phyloP scores from a whole-genome alignment of 75 land plant genomes.

The Adiantum capillusveneris region DNA sequence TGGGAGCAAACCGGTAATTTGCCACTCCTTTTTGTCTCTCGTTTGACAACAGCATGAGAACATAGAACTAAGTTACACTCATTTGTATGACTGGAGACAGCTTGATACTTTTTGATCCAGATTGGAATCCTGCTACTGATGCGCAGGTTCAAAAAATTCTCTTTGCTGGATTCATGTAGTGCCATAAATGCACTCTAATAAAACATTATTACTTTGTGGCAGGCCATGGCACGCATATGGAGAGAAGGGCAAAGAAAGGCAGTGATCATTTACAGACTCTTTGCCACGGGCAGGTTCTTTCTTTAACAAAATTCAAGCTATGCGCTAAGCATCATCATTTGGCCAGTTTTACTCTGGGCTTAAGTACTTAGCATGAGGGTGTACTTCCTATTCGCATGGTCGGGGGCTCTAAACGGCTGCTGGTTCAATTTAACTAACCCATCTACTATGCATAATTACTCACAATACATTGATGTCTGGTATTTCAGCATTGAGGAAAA shows the following conservation, averaged over 20 bases:
- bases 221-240: slow-evolving; percentile 53
- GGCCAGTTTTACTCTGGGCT: neutral
- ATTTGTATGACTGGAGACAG: slow-evolving; percentile 11
- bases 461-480: slow-evolving; percentile 3
- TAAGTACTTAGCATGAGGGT: neutral
- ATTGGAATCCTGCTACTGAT: slow-evolving; percentile 51
- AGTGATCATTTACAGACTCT: slow-evolving; percentile 36
- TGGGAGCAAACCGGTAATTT: slow-evolving; percentile 36
- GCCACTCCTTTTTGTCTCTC: neutral
- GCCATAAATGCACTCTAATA: neutral
- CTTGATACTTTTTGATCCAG: slow-evolving; percentile 43
- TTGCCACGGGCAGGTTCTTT: slow-evolving; percentile 40
- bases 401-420: neutral
- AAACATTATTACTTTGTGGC: neutral
- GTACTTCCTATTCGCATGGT: too few relatives aligned
- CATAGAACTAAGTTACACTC: too few relatives aligned
- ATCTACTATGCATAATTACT: neutral
- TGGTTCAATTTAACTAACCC: neutral
- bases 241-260: slow-evolving; percentile 47
- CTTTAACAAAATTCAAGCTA: neutral
- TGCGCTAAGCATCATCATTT: neutral
- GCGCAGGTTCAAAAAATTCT: slow-evolving; percentile 25
- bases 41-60: neutral
- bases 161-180: neutral
- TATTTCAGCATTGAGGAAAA: slow-evolving; percentile 35